Conservation (phyloP, 495 filamentous ascomycete genomes). For the Neurospora sp. region DNA sequence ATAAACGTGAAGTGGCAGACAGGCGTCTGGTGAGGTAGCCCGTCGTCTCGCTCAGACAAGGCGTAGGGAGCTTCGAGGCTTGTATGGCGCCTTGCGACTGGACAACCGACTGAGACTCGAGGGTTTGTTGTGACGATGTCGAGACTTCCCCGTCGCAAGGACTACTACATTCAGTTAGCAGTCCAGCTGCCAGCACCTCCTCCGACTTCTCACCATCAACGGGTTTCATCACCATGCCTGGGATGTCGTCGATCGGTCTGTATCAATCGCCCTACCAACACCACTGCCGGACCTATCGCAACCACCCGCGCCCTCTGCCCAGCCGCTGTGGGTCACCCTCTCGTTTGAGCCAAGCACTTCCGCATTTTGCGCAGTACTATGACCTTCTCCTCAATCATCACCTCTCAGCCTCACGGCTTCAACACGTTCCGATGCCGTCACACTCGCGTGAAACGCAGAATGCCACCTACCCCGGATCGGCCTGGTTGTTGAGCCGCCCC, state of each 20-base stretch:
- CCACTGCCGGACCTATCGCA: neutral
- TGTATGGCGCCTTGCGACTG: neutral
- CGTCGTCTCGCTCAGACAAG: neutral
- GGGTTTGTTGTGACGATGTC: neutral
- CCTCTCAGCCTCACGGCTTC: neutral
- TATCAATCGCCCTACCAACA: neutral
- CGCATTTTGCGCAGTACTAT: neutral
- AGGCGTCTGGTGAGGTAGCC: neutral
- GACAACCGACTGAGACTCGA: neutral
- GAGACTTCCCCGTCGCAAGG: neutral
- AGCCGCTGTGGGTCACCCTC: neutral
- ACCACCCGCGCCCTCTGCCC: neutral
- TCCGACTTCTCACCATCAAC: neutral
- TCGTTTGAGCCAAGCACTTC: neutral
- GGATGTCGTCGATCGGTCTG: neutral
- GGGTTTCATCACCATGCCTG: neutral
- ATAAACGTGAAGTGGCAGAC: neutral
- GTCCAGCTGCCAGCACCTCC: neutral
- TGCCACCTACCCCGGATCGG: neutral
- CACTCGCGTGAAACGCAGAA: neutral
- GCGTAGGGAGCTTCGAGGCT: neutral
- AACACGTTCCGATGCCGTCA: neutral
- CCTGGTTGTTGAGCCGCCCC: neutral
- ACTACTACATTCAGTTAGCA: neutral
- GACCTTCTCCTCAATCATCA: no score